Conservation (phyloP, 768 basidiomycete genomes). For the Cystoderma amianthinum region DNA sequence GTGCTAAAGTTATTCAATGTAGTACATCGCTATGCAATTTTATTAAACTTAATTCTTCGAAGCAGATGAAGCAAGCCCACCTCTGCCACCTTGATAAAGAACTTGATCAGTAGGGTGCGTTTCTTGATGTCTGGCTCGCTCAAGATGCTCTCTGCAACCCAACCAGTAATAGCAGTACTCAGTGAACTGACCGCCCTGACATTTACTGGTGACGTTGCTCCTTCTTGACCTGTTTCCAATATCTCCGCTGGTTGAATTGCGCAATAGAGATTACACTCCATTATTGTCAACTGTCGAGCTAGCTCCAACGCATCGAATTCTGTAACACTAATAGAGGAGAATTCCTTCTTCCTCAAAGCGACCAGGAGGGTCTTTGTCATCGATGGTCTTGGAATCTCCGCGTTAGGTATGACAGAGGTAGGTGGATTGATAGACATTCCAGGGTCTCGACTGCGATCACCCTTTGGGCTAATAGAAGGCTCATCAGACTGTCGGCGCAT, state of each 20-base stretch:
- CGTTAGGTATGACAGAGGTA: conserved; percentile 27
- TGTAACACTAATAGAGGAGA: conserved; percentile 57
- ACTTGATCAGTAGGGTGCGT: conserved; percentile 72
- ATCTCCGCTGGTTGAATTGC: conserved; percentile 86
- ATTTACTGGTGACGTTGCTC: conserved; percentile 53
- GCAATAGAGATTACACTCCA: conserved; percentile 87
- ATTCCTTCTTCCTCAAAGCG: conserved; percentile 60
- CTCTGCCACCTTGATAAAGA: conserved; percentile 90
- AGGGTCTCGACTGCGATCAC: conserved; percentile 65
- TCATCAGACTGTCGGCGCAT: conserved; percentile 44
- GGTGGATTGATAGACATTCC: conserved; percentile 70
- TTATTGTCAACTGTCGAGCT: conserved; percentile 88
- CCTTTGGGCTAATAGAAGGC: conserved; percentile 45
- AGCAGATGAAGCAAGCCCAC: conserved; percentile 43
- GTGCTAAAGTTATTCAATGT: conserved; percentile 87
- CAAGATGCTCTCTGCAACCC: conserved; percentile 92
- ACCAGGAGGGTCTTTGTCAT: conserved; percentile 76
- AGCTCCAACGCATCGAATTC: conserved; percentile 93
- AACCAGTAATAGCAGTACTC: conserved; percentile 91
- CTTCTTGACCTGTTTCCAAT: conserved; percentile 74
- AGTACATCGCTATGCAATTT: conserved; percentile 65
- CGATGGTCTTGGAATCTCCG: conserved; percentile 79
- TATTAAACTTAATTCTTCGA: too few relatives aligned
- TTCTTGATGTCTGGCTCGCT: conserved; percentile 87
- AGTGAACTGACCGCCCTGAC: conserved; percentile 82